Base-by-base conservation (phyloP, 306 rosid species). In the Vigna hirtella region DNA sequence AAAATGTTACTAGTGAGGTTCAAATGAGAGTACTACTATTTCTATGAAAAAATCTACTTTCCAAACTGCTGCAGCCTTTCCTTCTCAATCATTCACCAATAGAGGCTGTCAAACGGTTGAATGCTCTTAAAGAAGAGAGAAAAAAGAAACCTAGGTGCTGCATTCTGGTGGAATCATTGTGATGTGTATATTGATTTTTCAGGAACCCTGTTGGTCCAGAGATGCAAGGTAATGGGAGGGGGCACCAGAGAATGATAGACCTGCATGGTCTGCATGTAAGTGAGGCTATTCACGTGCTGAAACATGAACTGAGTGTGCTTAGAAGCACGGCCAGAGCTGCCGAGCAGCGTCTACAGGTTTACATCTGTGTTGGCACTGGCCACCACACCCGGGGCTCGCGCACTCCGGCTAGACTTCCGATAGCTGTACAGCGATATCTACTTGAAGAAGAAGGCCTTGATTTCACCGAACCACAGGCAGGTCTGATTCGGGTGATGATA, bases 351-450 rank as follows among this genome's bases (percentile, higher is more conserved):
- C 72, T 92, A 73, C 97, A 90, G 83, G 97, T 92, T 32, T 90
- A 85, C 65, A 89, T 94, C 68, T 94, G 97, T 52, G 97, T 94
- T 1, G 98, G 98, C 69, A 94, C 98, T 0, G 98, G 98, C 32
- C 98, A 94, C 82, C 98, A 94, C 80, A 94, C 97, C 12, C 68
- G 97, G 74, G 98, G 98, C 50, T 82, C 98, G 13, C 97, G 98
- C 73, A 92, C 98, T 17, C 95, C 92, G 0, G 97, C 93, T 0
- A 89, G 97, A 80, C 97, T 94, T 77, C 97, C 98, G 0, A 59
- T 88, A 40, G 94, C 95, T 82, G 90, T 94, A 83, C 97, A 94
- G 89, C 90, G 85, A 26, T 94, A 90, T 82, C 91, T 94, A 72
- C 96, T 94, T 7, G 97, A 94, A 80, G 98, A 92, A 83, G 98